A percentile compares a stretch with the other conserved stretches of the same genome.
These are phyloP conservation scores for Akebia trifoliata DNA, from an alignment of 164 flowering plant species.

Conservation along the genomic window DNA sequence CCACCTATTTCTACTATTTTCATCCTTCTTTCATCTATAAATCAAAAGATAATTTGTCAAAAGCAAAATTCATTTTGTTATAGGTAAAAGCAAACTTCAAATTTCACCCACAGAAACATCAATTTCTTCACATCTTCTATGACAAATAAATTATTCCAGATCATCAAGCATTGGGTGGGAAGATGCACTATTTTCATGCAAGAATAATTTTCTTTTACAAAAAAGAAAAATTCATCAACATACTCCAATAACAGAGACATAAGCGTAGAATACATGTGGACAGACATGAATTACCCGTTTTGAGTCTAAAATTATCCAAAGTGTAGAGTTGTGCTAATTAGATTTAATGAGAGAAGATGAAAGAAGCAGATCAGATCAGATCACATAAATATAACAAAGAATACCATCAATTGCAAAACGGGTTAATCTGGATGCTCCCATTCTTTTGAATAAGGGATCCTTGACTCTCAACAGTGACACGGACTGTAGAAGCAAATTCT, in stretches of 20 bases:
- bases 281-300: neutral
- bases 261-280: neutral
- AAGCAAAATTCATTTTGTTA: neutral
- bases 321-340: neutral
- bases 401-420: constrained; percentile 90
- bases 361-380: neutral
- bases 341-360: neutral
- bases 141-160: no score
- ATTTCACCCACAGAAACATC: neutral
- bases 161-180: neutral
- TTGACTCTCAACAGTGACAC: constrained; percentile 74
- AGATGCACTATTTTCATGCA: neutral
- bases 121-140: no score
- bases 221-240: neutral
- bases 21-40: constrained; percentile 58
- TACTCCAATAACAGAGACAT: neutral
- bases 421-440: constrained; percentile 91
- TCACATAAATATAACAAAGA: neutral
- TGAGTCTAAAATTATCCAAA: neutral
- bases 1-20: constrained; percentile 87
- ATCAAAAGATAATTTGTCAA: neutral
- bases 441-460: constrained; percentile 91
- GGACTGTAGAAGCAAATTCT: constrained; percentile 78
- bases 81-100: neutral
- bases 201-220: neutral